These are phyloP conservation scores for Mycena epipterygia DNA, from an alignment of 768 basidiomycete species.

Conservation along the genomic window DNA sequence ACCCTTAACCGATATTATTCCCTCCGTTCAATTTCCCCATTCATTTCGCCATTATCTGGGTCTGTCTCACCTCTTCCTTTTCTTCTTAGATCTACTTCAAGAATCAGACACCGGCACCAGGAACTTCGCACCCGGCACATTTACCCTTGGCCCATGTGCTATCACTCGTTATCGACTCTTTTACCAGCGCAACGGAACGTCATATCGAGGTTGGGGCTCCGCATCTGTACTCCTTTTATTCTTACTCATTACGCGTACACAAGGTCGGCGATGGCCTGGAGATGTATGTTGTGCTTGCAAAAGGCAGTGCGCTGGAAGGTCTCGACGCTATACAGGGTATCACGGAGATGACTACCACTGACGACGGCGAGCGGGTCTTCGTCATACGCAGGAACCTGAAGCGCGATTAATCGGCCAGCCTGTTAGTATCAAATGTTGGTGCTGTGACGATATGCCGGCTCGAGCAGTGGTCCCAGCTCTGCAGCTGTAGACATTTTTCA, in stretches of 20 bases:
- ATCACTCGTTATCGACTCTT: conserved; percentile 93
- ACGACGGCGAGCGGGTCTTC: conserved; percentile 82
- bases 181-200: conserved; percentile 96
- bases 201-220: conserved; percentile 89
- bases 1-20: conserved; percentile 33
- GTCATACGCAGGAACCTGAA: conserved; percentile 84
- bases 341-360: conserved; percentile 72
- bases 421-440: neutral
- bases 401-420: conserved; percentile 69
- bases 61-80: conserved; percentile 41
- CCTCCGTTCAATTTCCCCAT: conserved; percentile 29
- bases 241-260: conserved; percentile 15
- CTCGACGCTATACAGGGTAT: conserved; percentile 67
- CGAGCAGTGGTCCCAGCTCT: neutral
- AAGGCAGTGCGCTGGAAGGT: conserved; percentile 71
- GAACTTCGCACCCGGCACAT: conserved; percentile 82
- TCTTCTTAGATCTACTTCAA: conserved; percentile 92
- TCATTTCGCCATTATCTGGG: too few relatives aligned
- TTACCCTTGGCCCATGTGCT: conserved; percentile 86
- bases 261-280: conserved; percentile 98
- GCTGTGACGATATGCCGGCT: neutral
- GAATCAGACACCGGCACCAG: conserved; percentile 87
- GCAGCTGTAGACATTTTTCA: neutral
- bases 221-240: neutral
- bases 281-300: conserved; percentile 88